Evolutionary conservation across 2,329 filamentous ascomycete genomes (phyloP).

Genomic region (Domatiomyces globalis): DNA sequence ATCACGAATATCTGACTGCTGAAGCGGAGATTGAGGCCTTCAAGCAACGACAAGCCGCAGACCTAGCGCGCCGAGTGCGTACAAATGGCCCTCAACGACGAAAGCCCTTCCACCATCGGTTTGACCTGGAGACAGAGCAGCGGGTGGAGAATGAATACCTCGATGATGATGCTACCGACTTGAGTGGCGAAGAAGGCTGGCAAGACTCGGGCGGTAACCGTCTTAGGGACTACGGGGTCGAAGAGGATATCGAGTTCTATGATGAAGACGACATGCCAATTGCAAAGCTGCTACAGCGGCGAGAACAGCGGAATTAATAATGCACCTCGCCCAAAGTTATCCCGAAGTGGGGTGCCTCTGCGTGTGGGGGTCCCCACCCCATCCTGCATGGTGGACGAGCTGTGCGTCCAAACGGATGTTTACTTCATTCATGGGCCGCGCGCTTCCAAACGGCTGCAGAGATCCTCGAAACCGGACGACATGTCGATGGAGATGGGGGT

Average conservation of each 20-base stretch:
- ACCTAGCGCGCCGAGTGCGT: slow-evolving; percentile 32
- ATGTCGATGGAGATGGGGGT: not conserved
- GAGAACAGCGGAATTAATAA: slow-evolving; percentile 6
- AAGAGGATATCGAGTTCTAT: slow-evolving; percentile 50
- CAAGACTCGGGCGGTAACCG: slow-evolving; percentile 48
- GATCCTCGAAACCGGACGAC: too few species aligned
- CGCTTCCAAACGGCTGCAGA: not conserved
- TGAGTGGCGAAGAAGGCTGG: slow-evolving; percentile 47
- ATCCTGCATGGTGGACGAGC: not conserved
- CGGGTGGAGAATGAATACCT: slow-evolving; percentile 13
- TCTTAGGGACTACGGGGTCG: slow-evolving; percentile 49
- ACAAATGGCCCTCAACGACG: slow-evolving; percentile 25
- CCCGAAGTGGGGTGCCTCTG: not conserved
- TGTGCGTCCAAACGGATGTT: not conserved
- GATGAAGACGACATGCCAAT: slow-evolving; percentile 48
- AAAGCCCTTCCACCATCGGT: slow-evolving; percentile 29
- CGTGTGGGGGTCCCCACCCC: not conserved
- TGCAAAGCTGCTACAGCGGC: slow-evolving; percentile 36
- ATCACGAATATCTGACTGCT: slow-evolving; percentile 20
- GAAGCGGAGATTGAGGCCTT: slow-evolving; percentile 40
- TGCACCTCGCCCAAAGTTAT: not conserved
- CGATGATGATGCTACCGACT: slow-evolving; percentile 16
- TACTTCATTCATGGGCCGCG: not conserved
- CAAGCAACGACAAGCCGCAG: slow-evolving; percentile 38
- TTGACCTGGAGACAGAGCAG: slow-evolving; percentile 16